These are phyloP conservation scores for Cymodocea nodosa DNA, from an alignment of 116 monocot species.

Conservation along the genomic window DNA sequence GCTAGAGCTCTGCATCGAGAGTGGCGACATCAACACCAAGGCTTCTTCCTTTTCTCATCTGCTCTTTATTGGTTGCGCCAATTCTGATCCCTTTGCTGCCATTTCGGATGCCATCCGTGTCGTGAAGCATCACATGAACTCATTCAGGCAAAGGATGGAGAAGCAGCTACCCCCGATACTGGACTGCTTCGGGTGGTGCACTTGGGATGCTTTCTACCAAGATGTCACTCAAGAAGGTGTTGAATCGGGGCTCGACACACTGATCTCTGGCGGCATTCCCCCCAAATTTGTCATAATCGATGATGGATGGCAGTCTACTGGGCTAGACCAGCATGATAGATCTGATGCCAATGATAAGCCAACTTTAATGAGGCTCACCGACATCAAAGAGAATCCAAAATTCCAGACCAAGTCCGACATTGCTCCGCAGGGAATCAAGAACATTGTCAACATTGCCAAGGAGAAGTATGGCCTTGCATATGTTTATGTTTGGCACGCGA, in stretches of 20 bases:
- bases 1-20: constrained; percentile 68
- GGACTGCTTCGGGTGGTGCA: constrained; percentile 92
- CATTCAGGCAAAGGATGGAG: constrained; percentile 51
- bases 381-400: constrained; percentile 70
- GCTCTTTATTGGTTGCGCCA: constrained; percentile 51
- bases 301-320: constrained; percentile 88
- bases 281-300: constrained; percentile 91
- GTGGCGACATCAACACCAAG: constrained; percentile 41
- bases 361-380: constrained; percentile 44
- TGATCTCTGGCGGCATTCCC: constrained; percentile 49
- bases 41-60: constrained; percentile 25
- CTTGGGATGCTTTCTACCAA: constrained; percentile 95
- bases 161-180: constrained; percentile 63
- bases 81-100: constrained; percentile 65
- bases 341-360: neutral
- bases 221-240: constrained; percentile 80
- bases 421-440: constrained; percentile 33
- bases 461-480: constrained; percentile 60
- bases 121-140: constrained; percentile 45
- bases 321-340: constrained; percentile 16
- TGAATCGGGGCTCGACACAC: constrained; percentile 59
- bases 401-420: constrained; percentile 36
- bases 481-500: constrained; percentile 90
- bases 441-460: constrained; percentile 51
- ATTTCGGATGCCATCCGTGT: constrained; percentile 44